Conservation (phyloP, 495 filamentous ascomycete genomes). For the Hypoxylon cercidicola region DNA sequence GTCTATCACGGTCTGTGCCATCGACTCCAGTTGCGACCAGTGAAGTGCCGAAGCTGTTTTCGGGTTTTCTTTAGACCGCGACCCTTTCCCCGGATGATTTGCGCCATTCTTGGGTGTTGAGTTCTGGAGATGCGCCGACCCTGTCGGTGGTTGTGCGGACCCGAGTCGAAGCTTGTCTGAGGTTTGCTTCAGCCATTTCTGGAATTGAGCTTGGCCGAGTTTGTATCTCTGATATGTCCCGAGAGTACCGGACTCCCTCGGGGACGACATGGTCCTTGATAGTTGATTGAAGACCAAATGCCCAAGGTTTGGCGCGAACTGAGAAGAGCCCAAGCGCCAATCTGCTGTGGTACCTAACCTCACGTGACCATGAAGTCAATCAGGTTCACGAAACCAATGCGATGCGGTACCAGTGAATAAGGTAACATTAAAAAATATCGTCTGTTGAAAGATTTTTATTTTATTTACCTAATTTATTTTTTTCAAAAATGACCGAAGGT, state of each 20-base stretch:
- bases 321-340: too few species aligned
- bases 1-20: constrained; percentile 34
- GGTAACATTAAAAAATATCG: too few species aligned
- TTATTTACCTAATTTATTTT: too few species aligned
- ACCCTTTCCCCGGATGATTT: neutral
- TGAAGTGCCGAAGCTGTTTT: constrained; percentile 21
- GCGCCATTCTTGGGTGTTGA: neutral
- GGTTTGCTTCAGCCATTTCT: constrained; percentile 44
- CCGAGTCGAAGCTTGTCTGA: constrained; percentile 27
- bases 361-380: too few species aligned
- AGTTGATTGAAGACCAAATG: neutral
- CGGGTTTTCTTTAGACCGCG: neutral
- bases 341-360: too few species aligned
- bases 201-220: constrained; percentile 45
- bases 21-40: constrained; percentile 37
- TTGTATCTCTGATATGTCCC: constrained; percentile 38
- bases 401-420: too few species aligned
- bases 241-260: constrained; percentile 9
- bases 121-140: neutral
- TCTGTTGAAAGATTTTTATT: too few species aligned
- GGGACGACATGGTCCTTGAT: neutral
- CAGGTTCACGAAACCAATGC: too few species aligned
- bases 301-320: too few species aligned
- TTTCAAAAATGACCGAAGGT: too few species aligned
- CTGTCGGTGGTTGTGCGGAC: neutral